Evolutionary conservation across 441 rosid genomes (phyloP).

Genomic region (Geranium incanum): DNA sequence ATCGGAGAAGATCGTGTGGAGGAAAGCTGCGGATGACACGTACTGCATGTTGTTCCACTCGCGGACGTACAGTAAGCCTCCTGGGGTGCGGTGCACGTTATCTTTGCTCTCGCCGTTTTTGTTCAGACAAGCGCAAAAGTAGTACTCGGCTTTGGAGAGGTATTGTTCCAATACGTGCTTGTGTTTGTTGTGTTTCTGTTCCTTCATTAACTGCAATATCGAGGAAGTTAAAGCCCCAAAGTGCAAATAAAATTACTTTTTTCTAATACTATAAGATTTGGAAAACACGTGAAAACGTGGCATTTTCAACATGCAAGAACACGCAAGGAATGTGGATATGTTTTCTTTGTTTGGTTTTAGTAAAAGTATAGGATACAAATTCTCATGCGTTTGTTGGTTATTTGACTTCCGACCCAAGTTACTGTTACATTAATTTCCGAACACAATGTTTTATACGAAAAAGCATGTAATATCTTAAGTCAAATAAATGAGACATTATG

Average conservation of each 20-base stretch:
- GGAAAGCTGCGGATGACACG: slow-evolving; percentile 30
- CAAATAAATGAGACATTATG: no score
- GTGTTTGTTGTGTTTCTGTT: slow-evolving; percentile 21
- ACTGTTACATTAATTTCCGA: no score
- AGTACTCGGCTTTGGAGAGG: slow-evolving; percentile 33
- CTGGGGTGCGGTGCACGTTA: slow-evolving; percentile 38
- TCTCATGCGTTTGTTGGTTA: no score
- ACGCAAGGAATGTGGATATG: no score
- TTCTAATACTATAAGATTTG: no score
- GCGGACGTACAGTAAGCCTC: slow-evolving; percentile 32
- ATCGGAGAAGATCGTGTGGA: slow-evolving; percentile 34
- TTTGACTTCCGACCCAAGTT: no score
- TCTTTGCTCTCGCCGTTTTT: slow-evolving; percentile 19
- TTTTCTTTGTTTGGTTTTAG: no score
- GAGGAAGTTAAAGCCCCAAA: not conserved
- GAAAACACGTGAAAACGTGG: no score
- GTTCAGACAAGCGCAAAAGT: slow-evolving; percentile 36
- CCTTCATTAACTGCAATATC: slow-evolving; percentile 23
- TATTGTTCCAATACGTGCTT: slow-evolving; percentile 22
- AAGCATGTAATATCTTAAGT: no score
- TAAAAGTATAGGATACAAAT: no score
- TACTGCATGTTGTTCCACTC: slow-evolving; percentile 49
- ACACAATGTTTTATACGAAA: no score
- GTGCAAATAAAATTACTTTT: not conserved
- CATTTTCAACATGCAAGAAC: no score